Evolutionary conservation across 1,284 basidiomycete species (phyloP), one percentile per base, ranked within the genome.

Genomic region (Meira miltonrushii): DNA sequence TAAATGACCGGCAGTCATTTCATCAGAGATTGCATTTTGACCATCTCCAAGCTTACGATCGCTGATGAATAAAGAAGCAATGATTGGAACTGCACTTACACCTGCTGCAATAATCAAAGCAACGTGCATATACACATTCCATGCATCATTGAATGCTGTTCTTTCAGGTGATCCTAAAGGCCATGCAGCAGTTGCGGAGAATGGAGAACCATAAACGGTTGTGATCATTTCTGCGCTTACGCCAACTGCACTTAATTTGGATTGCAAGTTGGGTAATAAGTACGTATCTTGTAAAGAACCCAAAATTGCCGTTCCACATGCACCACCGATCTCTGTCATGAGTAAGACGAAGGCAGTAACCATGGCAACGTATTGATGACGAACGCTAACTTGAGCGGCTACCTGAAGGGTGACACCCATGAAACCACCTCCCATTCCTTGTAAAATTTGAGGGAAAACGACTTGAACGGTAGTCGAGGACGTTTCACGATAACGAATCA

Each of bases 341-440:
- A 77, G 66, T 10, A 78, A 59, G 60, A 77, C 68, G 54, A 72
- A 74, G 15, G 74, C 68, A n/a, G 75, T 77, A 52, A 78, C 75
- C 54, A 72, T 72, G 33, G 75, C 73, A 9, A 77, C 75, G 39
- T 77, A 72, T 55, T 75, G 73, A 60, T 78, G 75, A 11, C 66
- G 73, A 19, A 78, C 75, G 28, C 66, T 68, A 40, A 78, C 69
- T 58, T 78, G 75, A 8, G 75, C 68, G 13, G 71, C 65, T 12
- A 75, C 68, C 52, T 74, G 68, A 10, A 76, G 58, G 13, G 66
- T 65, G 53, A 75, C 61, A 50, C 75, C 75, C 38, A 74, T 60
- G 55, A 77, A 65, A 8, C 72, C 75, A 50, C 75, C 75, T 19
- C 75, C 75, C 17, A 75, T 62, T 33, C 75, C 75, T 60, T 77